A percentile compares a stretch with the other conserved stretches of the same genome.
phyloP scores from a whole-genome alignment of 1,284 basidiomycete genomes.

The Microbotryum scabiosae region DNA sequence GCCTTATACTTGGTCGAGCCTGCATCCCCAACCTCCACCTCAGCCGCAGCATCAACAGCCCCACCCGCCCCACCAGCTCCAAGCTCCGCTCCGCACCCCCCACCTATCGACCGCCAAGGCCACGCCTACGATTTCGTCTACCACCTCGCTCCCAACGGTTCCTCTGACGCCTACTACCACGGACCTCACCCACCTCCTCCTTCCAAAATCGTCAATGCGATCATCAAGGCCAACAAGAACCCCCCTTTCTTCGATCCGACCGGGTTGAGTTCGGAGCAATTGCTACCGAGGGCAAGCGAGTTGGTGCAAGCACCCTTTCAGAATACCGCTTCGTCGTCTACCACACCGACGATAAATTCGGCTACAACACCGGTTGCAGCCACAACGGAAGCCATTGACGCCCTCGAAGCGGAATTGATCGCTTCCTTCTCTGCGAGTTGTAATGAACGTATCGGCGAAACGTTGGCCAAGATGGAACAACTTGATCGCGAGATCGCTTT shows the following conservation, averaged over 20 bases:
- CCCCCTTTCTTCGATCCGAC: conserved; percentile 23
- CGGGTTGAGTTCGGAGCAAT: conserved; percentile 9
- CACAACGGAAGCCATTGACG: too few species aligned
- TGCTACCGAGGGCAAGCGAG: conserved; percentile 6
- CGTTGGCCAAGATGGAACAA: conserved; percentile 2
- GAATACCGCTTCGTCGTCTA: too few species aligned
- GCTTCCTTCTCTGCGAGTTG: conserved; percentile 24
- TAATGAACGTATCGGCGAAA: conserved; percentile 16
- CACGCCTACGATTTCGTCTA: conserved; percentile 27
- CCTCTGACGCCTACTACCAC: conserved; percentile 28
- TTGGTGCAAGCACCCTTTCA: neutral
- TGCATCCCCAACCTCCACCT: too few species aligned
- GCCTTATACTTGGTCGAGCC: too few species aligned
- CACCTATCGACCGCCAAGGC: neutral
- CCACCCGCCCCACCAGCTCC: too few species aligned
- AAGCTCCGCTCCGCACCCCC: too few species aligned
- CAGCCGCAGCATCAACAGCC: too few species aligned
- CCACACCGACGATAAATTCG: too few species aligned
- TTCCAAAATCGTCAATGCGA: conserved; percentile 14
- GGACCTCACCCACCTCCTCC: conserved; percentile 28
- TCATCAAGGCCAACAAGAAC: conserved; percentile 12
- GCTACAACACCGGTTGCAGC: too few species aligned
- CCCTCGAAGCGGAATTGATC: conserved; percentile 3
- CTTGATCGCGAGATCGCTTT: too few species aligned
- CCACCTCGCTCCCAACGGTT: conserved; percentile 16